Percentiles rank a stretch among this genome's conserved stretches.
Conservation (phyloP, 139 green algal genomes). For the Coelastrella sp. region DNA sequence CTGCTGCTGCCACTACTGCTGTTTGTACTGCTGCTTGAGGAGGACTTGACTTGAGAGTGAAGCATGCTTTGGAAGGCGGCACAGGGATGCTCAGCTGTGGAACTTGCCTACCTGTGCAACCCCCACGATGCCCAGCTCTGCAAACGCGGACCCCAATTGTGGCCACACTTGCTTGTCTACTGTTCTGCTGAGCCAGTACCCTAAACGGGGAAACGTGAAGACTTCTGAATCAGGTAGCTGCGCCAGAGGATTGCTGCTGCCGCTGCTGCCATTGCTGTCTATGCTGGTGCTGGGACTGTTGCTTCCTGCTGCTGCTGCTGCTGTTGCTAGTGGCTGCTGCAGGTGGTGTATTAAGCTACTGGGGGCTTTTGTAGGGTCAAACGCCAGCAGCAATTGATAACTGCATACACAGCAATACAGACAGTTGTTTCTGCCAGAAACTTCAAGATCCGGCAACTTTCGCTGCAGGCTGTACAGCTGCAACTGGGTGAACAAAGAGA, state of each 20-base stretch:
- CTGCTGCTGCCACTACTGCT: no score
- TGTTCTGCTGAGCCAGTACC: conserved; percentile 34
- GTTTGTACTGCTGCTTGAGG: no score
- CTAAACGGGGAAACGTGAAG: conserved; percentile 11
- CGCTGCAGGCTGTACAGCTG: no score
- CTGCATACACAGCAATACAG: background rate
- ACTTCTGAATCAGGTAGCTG: background rate
- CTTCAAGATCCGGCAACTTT: no score
- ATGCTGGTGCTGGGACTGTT: background rate
- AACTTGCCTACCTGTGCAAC: background rate
- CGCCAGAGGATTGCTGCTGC: no score
- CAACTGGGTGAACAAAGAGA: no score
- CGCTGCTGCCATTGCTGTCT: conserved; percentile 23
- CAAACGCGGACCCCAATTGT: conserved; percentile 9
- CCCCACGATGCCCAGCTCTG: conserved; percentile 31
- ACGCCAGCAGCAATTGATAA: conserved; percentile 6
- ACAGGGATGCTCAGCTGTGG: background rate
- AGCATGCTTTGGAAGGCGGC: no score
- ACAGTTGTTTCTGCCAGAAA: no score
- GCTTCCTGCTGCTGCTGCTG: conserved; percentile 3
- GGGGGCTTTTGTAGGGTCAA: background rate
- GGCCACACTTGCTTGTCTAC: conserved; percentile 11
- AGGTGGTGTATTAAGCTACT: background rate
- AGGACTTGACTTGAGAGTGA: no score
- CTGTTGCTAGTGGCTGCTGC: background rate